Conservation (phyloP, 176 grass and related monocot species). For the Phragmites australis region DNA sequence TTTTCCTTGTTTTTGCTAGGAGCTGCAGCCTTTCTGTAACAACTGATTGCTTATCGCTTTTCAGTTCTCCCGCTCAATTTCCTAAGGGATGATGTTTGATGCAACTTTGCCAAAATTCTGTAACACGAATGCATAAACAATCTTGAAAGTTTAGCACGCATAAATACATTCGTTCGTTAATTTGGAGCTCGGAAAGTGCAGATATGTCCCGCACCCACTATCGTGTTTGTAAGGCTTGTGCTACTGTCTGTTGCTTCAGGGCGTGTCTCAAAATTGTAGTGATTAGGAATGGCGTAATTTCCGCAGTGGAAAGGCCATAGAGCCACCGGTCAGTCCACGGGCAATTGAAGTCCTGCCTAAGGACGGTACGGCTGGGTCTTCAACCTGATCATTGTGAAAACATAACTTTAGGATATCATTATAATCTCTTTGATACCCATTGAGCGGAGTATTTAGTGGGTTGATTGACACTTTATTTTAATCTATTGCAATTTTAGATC, state of each 20-base stretch:
- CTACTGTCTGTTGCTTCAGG: too few relatives aligned
- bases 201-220: neutral
- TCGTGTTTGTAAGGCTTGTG: too few relatives aligned
- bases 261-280: too few relatives aligned
- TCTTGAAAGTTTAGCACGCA: neutral
- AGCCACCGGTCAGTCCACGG: too few relatives aligned
- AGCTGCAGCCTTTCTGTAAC: slow-evolving; percentile 14
- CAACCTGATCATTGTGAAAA: neutral
- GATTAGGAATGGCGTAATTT: too few relatives aligned
- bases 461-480: slow-evolving; percentile 9
- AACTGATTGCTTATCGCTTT: slow-evolving; percentile 14
- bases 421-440: neutral
- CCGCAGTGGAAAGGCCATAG: too few relatives aligned
- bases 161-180: neutral
- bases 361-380: too few relatives aligned
- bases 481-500: slow-evolving; percentile 34
- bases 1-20: slow-evolving; percentile 11
- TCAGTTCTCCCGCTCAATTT: neutral
- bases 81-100: neutral
- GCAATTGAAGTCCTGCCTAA: too few relatives aligned
- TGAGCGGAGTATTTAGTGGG: neutral
- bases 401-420: slow-evolving; percentile 4
- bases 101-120: neutral
- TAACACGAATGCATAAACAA: neutral
- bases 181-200: neutral